phyloP scores from a whole-genome alignment of 257 asterid genomes.

The Gentiana macrophylla region DNA sequence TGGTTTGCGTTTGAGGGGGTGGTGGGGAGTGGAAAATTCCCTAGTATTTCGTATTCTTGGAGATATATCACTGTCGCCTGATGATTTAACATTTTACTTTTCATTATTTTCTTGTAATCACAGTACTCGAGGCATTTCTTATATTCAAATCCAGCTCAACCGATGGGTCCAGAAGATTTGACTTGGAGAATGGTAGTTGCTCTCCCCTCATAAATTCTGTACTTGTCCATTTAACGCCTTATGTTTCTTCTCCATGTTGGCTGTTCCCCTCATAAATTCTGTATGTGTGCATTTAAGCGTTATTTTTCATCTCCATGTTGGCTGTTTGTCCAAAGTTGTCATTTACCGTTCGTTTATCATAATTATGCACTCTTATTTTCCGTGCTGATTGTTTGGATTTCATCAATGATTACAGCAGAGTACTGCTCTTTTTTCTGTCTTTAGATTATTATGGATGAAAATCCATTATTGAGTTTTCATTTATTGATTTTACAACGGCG shows the following conservation, averaged over 20 bases:
- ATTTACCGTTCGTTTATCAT: too few species aligned
- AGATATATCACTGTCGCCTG: not conserved
- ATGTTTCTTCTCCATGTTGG: too few species aligned
- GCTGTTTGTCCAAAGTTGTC: too few species aligned
- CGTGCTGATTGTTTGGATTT: not conserved
- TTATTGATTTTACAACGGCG: too few species aligned
- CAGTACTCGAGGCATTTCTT: conserved; percentile 84
- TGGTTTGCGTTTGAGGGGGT: too few species aligned
- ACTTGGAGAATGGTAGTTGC: conserved; percentile 82
- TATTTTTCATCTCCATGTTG: too few species aligned
- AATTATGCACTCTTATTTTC: conserved; percentile 10
- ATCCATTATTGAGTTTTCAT: not conserved
- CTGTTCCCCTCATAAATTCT: too few species aligned
- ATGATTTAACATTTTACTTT: not conserved
- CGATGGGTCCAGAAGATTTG: conserved; percentile 91
- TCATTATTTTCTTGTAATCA: conserved; percentile 14
- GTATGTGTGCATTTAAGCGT: too few species aligned
- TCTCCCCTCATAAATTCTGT: not conserved
- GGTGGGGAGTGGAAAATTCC: too few species aligned
- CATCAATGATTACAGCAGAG: not conserved
- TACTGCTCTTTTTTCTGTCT: not conserved
- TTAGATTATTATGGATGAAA: not conserved
- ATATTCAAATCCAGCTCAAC: conserved; percentile 92
- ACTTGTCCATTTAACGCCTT: too few species aligned
- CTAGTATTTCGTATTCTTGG: not conserved